Base-by-base conservation (phyloP, 352 stramenopile genomes). In the Pythium coloratum region DNA sequence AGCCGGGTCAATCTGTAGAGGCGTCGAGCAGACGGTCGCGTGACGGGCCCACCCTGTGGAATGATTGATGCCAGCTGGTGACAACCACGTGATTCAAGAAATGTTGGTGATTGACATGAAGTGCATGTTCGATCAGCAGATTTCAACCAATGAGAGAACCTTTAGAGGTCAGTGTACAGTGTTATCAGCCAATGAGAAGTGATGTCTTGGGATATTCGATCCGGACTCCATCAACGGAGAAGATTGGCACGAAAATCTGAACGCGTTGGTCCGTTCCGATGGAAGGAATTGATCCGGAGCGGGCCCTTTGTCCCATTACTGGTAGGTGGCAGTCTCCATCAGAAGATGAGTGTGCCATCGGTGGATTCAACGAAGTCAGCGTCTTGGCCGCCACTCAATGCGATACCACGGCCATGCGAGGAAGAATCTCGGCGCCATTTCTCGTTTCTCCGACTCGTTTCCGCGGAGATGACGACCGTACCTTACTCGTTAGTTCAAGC, bases 31-130 rank as follows among this genome's bases (percentile, higher is more conserved):
- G 18, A 53, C 46, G 46, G 46, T 32, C n/a, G 20, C 46, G 38
- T 44, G 38, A 44, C 38, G 38, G 38, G 7, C 34, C 34, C 34
- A 40, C 10, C 34, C 10, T 13, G 34, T 9, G 34, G 34, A 69
- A 64, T 64, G 42, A 63, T 68, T 62, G 55, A 63, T 53, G 20
- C 54, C 62, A 69, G 62, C 44, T 69, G 62, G 46, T 34, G 8
- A 30, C n/a, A 20, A 20, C 26, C 18, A 32, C 46, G 12, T 28
- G 20, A 53, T 49, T 62, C 62, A 57, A 57, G 47, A 44, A 69
- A 56, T 14, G 4, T 16, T 34, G 34, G 7, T 53, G 59, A 66
- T 51, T 16, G 20, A 30, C 46, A 53, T 53, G 46, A 50, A 53
- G 46, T 53, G 46, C 50, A 32, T 28, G 32, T 64, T 69, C 55